phyloP scores from a whole-genome alignment of 2,329 filamentous ascomycete species.

The Thielaviopsis punctulata region DNA sequence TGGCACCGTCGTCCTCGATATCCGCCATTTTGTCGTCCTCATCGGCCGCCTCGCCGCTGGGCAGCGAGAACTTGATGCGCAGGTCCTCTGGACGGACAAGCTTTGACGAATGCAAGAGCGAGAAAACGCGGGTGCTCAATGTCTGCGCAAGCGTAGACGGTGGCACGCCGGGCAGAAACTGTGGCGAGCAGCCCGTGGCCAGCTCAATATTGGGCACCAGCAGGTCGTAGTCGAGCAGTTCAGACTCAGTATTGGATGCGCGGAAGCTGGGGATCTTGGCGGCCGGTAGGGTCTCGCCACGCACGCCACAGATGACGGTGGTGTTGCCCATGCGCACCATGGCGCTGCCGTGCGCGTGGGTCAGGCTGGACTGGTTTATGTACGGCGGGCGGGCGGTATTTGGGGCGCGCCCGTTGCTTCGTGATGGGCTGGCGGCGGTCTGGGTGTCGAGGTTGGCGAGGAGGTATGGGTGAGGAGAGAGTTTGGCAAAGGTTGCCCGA shows the following conservation, averaged over 20 bases:
- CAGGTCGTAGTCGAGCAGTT: constrained; percentile 48
- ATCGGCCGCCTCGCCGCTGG: constrained; percentile 29
- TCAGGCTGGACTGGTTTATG: constrained; percentile 67
- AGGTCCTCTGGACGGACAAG: constrained; percentile 52
- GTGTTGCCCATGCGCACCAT: constrained; percentile 81
- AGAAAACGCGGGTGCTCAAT: constrained; percentile 62
- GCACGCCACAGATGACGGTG: constrained; percentile 83
- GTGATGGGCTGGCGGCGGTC: constrained; percentile 29
- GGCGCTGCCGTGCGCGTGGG: constrained; percentile 78
- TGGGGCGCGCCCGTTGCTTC: constrained; percentile 66
- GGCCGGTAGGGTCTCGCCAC: constrained; percentile 66
- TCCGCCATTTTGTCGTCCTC: constrained; percentile 25
- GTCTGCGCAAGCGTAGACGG: constrained; percentile 69
- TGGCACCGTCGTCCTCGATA: constrained; percentile 22
- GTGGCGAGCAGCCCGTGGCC: constrained; percentile 74
- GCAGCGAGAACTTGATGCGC: constrained; percentile 44
- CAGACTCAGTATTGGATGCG: constrained; percentile 22
- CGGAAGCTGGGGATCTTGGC: constrained; percentile 55
- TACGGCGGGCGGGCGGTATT: constrained; percentile 53
- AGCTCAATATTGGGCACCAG: constrained; percentile 90
- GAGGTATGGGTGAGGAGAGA: constrained; percentile 77
- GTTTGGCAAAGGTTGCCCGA: constrained; percentile 65
- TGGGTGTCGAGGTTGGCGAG: constrained; percentile 61
- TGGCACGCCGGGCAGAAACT: constrained; percentile 68
- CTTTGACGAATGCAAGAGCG: constrained; percentile 53